Percentiles rank a stretch among this genome's conserved stretches.
Evolutionary conservation across 164 flowering plant genomes (phyloP).

Genomic region (Dillenia turbinata): DNA sequence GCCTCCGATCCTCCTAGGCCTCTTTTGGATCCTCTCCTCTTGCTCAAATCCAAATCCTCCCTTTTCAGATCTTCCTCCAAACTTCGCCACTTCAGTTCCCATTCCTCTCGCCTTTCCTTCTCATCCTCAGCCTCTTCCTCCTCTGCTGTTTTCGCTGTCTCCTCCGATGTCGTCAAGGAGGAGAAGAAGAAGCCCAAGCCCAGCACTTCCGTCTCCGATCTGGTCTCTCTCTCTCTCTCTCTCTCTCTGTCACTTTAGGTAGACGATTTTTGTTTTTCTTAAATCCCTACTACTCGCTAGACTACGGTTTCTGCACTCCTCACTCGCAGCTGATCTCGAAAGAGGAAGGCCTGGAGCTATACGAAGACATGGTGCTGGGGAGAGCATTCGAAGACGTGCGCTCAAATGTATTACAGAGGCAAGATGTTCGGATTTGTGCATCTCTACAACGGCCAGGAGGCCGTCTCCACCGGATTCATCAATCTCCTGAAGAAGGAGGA

Average conservation of each 20-base stretch:
- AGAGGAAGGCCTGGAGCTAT: slow-evolving; percentile 36
- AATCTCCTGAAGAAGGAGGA: slow-evolving; percentile 67
- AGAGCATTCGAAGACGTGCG: slow-evolving; percentile 53
- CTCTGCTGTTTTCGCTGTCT: too few species aligned
- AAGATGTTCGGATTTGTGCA: slow-evolving; percentile 67
- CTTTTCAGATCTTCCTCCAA: too few species aligned
- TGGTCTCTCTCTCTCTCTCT: slow-evolving; percentile 4
- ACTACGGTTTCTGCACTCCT: slow-evolving; percentile 24
- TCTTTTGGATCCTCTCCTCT: too few species aligned
- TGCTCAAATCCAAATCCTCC: too few species aligned
- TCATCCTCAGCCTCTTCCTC: too few species aligned
- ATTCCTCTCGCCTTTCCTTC: too few species aligned
- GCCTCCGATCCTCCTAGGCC: too few species aligned
- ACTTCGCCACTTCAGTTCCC: too few species aligned
- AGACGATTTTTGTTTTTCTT: slow-evolving; percentile 13
- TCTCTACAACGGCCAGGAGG: slow-evolving; percentile 79
- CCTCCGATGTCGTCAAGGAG: too few species aligned
- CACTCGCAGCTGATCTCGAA: slow-evolving; percentile 40
- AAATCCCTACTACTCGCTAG: too few species aligned
- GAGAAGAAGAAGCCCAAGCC: slow-evolving; percentile 2
- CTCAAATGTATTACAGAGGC: slow-evolving; percentile 41
- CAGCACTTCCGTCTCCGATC: slow-evolving; percentile 18
- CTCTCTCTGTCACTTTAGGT: slow-evolving; percentile 34
- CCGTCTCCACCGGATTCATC: slow-evolving; percentile 72
- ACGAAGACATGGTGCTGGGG: slow-evolving; percentile 42